Conservation (phyloP, 192 early-diverging fungal species). For the Entomortierella chlamydospora region DNA sequence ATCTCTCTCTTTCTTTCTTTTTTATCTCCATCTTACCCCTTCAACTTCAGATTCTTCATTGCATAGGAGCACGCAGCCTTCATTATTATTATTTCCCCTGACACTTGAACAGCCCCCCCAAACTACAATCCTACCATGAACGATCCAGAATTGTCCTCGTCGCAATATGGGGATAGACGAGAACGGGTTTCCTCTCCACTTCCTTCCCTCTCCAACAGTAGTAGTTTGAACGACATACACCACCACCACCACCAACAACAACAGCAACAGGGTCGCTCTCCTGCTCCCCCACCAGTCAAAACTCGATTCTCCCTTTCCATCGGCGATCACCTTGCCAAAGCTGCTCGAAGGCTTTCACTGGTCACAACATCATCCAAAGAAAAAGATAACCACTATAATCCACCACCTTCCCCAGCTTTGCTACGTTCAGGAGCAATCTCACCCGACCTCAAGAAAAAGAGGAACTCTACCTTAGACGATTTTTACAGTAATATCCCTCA, state of each 20-base stretch:
- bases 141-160: conserved; percentile 28
- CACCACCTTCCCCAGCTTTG: conserved; percentile 6
- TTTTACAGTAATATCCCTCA: background rate
- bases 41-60: background rate
- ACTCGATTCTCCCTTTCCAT: conserved; percentile 29
- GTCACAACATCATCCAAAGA: conserved; percentile 13
- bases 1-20: no score
- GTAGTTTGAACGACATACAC: conserved; percentile 4
- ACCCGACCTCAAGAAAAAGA: conserved; percentile 32
- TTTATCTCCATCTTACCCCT: no score
- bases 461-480: conserved; percentile 5
- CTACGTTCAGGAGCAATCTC: conserved; percentile 14
- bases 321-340: conserved; percentile 42
- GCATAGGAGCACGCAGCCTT: background rate
- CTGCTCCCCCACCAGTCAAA: conserved; percentile 33
- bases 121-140: conserved; percentile 7
- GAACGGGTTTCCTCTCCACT: conserved; percentile 1
- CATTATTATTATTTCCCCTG: background rate
- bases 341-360: conserved; percentile 41
- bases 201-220: conserved; percentile 15
- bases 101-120: background rate
- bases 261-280: conserved; percentile 7
- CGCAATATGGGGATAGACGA: conserved; percentile 6
- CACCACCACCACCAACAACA: background rate
- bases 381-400: conserved; percentile 2